Evolutionary conservation across 495 filamentous ascomycete genomes (phyloP).

Genomic region (Aspergillus ostianus): DNA sequence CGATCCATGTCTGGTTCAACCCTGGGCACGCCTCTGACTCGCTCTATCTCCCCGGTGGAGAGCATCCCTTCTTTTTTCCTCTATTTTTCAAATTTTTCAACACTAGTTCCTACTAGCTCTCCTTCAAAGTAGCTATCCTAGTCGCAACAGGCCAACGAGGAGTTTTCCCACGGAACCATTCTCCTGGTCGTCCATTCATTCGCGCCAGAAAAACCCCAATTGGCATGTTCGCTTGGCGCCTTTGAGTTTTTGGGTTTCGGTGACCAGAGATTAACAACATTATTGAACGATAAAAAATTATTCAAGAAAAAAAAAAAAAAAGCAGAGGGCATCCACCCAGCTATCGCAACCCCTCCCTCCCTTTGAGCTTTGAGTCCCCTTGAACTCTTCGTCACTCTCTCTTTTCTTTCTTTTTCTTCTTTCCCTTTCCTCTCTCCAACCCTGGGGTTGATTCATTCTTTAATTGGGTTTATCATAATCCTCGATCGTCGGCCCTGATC

Average conservation of each 20-base stretch:
- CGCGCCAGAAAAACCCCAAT: background rate
- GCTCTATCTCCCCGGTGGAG: background rate
- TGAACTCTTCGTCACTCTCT: background rate
- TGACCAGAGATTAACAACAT: background rate
- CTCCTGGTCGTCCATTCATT: background rate
- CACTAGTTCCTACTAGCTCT: background rate
- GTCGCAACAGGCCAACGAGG: background rate
- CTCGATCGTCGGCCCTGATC: background rate
- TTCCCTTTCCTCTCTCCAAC: background rate
- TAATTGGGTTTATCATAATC: background rate
- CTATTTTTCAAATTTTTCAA: background rate
- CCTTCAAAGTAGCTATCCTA: background rate
- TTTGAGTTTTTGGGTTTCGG: background rate
- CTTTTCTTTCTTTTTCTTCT: background rate
- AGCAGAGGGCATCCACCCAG: background rate
- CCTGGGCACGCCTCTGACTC: slow-evolving; percentile 3
- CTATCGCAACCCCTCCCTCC: background rate
- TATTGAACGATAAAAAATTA: background rate
- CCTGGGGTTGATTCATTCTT: background rate
- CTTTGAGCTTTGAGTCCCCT: slow-evolving; percentile 8
- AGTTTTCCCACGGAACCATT: background rate
- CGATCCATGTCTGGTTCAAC: background rate
- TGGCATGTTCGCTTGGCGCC: background rate
- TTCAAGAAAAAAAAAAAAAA: slow-evolving; percentile 7
- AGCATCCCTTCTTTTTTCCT: slow-evolving; percentile 1